These are phyloP conservation scores for Eucalyptus marginata DNA, from an alignment of 345 rosid species.

Conservation along the genomic window DNA sequence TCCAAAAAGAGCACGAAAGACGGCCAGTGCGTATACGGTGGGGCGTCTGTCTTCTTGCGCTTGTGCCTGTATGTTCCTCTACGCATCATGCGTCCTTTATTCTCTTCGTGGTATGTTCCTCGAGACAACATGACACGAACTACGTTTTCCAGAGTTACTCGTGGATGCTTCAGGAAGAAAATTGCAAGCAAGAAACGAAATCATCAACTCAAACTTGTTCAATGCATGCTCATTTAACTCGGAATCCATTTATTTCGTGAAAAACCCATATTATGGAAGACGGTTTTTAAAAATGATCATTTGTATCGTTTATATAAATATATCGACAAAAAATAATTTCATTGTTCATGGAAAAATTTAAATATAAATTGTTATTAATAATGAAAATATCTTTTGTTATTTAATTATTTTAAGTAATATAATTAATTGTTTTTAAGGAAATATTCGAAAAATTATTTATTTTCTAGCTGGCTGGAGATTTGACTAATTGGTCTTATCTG, in stretches of 20 bases:
- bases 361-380: too few species aligned
- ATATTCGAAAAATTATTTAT: too few species aligned
- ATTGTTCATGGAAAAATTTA: accelerated
- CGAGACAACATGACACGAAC: not conserved
- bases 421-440: not conserved
- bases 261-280: accelerated
- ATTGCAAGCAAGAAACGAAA: not conserved
- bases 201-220: not conserved
- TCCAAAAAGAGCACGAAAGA: not conserved
- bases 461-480: not conserved
- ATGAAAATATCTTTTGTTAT: too few species aligned
- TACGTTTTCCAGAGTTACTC: not conserved
- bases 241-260: accelerated
- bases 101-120: not conserved
- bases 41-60: not conserved
- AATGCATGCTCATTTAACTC: accelerated
- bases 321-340: too few species aligned
- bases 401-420: too few species aligned
- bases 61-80: not conserved
- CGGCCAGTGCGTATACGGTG: not conserved
- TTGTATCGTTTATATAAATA: too few species aligned
- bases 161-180: not conserved
- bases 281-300: accelerated
- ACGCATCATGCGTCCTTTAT: not conserved
- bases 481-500: not conserved